Percentiles rank a stretch among this genome's conserved stretches.
These are phyloP conservation scores for Teratosphaeria pseudoeucalypti DNA, from an alignment of 2,329 filamentous ascomycete species.

Conservation along the genomic window DNA sequence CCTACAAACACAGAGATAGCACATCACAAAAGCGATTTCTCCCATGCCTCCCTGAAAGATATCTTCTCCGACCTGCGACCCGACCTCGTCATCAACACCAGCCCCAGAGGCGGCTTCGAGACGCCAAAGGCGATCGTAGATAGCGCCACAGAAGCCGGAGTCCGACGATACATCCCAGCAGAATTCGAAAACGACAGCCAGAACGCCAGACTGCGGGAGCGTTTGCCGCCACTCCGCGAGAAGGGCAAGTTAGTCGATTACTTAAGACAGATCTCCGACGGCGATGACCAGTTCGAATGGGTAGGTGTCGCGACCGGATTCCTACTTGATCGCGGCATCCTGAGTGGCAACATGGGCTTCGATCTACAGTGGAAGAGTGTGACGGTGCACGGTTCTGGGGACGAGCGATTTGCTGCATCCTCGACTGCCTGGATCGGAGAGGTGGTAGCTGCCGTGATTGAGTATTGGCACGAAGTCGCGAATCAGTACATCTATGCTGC, in stretches of 20 bases:
- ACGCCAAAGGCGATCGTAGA: conserved; percentile 20
- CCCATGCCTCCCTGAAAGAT: conserved; percentile 19
- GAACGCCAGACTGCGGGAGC: conserved; percentile 21
- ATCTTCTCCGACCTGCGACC: conserved; percentile 12
- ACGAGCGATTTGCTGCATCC: conserved; percentile 26
- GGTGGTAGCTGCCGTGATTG: conserved; percentile 18
- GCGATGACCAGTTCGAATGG: conserved; percentile 21
- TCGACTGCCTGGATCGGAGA: conserved; percentile 24
- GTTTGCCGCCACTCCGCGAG: conserved; percentile 21
- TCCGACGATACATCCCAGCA: conserved; percentile 15
- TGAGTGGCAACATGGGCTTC: conserved; percentile 27
- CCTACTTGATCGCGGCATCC: conserved; percentile 22
- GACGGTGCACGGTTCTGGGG: conserved; percentile 27
- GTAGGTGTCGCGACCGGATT: conserved; percentile 26
- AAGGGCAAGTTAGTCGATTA: conserved; percentile 24
- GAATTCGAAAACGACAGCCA: conserved; percentile 21
- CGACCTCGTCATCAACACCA: conserved; percentile 20
- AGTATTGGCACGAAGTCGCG: conserved; percentile 25
- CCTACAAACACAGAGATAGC: neutral
- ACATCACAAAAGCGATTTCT: conserved; percentile 21
- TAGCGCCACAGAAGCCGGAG: conserved; percentile 7
- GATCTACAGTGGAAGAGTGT: conserved; percentile 31
- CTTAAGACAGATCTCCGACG: conserved; percentile 11
- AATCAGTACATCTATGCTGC: conserved; percentile 29
- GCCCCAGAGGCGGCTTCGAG: conserved; percentile 13